Evolutionary conservation across 2,329 filamentous ascomycete genomes (phyloP), one percentile per base, ranked within the genome.

Genomic region (Fusarium sp.): DNA sequence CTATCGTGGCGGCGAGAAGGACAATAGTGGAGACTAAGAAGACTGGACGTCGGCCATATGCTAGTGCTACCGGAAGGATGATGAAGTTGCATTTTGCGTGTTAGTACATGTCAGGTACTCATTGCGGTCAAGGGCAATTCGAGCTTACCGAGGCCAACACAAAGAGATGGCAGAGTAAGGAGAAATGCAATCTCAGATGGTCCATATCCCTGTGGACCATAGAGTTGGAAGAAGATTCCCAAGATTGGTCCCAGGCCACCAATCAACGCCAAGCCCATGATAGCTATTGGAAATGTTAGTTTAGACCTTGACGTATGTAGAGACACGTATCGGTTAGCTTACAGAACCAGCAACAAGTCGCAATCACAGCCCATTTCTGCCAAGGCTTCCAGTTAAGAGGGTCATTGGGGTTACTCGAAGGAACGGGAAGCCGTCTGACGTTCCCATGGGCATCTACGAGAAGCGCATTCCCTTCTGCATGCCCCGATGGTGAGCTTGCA

Each of bases 301-400:
- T 5, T 10, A n/a, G 9, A 1, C 4, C 8, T 20, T 15, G 4
- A 24, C 12, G 20, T 7, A 20, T 14, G 5, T 0, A 4, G 28
- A 7, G 6, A 5, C 0, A 14, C 3, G 8, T 3, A 7, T 24
- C 6, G 16, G 0, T 20, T 11, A 24, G 7, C 30, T 45, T 35
- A 57, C 54, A 57, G n/a, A 57, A 57, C 39, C 54, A 57, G 30
- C 54, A 57, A 14, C 54, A 57, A 1, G 38, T 57, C 15, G 0
- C 28, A 16, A 57, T 35, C 5, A 57, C 54, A 3, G 13, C 30
- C 54, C 54, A 47, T 57, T 57, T 57, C 18, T 57, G 13, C 54
- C 54, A 57, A 0, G 39, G 7, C 5, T 16, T 31, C 54, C 54
- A 57, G 16, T 57, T 57, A 0, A 57, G 54, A 1, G 54, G 54